Base-by-base conservation (phyloP, 2,329 filamentous ascomycete species). In the Cladorrhinum sp. region DNA sequence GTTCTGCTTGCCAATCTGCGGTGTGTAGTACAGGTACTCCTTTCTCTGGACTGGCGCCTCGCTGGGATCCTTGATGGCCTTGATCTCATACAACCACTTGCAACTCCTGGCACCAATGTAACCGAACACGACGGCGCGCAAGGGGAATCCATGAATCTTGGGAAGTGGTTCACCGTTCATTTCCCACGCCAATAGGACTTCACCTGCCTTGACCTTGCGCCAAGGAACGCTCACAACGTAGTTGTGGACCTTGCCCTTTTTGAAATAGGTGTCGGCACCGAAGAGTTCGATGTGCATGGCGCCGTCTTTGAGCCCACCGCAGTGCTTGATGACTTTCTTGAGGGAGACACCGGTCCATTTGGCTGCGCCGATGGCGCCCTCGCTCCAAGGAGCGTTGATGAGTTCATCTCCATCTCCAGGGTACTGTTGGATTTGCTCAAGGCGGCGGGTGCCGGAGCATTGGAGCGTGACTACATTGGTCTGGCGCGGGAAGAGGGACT, bases 261-360 rank as follows among this genome's bases (percentile, higher is more conserved):
- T 91, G 77, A 91, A 88, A 68, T 91, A 91, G 0, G 86, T 89
- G 60, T 91, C 89, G 1, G 85, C 87, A 0, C 88, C 88, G 60
- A 84, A 85, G 53, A 91, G 81, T 65, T 91, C 87, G 12, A 91
- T 71, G 64, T 91, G 86, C 60, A 84, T 81, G 0, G 78, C 85
- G 1, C 77, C 75, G 10, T 75, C 75, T 18, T 62, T 64, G 1
- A 89, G 73, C 0, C 87, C 88, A 2, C 87, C 88, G 61, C 88
- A 91, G 61, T 84, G 75, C 65, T 90, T 89, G 71, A 91, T 86
- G 1, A 91, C 77, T 66, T 87, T 88, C 69, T 90, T 89, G 13
- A 90, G 75, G 25, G 80, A 84, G 7, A 90, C 80, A 1, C 88
- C 87, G 0, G 79, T 81, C 70, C 84, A 90, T 3, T 75, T 73